Evolutionary conservation across 495 filamentous ascomycete species (phyloP).

Genomic region (Niebla homalea): DNA sequence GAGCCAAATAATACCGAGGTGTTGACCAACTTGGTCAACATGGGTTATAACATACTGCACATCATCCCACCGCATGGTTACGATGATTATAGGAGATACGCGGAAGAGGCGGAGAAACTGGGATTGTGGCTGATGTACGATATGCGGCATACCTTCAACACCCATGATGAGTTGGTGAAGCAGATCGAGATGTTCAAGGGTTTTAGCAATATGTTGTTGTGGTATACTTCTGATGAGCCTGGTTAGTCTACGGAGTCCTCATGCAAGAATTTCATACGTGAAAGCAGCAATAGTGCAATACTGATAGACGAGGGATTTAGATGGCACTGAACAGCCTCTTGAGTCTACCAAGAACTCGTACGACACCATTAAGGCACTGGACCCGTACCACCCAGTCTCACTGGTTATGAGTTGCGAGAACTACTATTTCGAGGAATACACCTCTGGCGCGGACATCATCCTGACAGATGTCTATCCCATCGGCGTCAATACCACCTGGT

Average conservation of each 20-base stretch:
- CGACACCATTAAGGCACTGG: conserved; percentile 37
- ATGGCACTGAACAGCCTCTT: conserved; percentile 49
- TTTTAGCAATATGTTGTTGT: conserved; percentile 44
- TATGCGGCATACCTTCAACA: conserved; percentile 47
- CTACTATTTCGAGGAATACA: conserved; percentile 53
- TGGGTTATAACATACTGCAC: conserved; percentile 43
- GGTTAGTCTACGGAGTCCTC: conserved; percentile 33
- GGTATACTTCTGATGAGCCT: conserved; percentile 58
- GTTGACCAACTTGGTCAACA: conserved; percentile 29
- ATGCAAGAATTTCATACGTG: conserved; percentile 43
- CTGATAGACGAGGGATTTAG: conserved; percentile 16
- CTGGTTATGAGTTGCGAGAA: conserved; percentile 58
- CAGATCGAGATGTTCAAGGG: conserved; percentile 39
- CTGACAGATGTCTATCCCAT: conserved; percentile 57
- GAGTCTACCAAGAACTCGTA: conserved; percentile 28
- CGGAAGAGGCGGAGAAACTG: conserved; percentile 40
- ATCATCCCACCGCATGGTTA: conserved; percentile 30
- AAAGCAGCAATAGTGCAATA: conserved; percentile 25
- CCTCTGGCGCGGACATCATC: conserved; percentile 48
- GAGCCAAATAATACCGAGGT: conserved; percentile 33
- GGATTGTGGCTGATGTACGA: conserved; percentile 54
- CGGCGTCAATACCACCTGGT: conserved; percentile 38
- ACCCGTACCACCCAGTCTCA: conserved; percentile 58
- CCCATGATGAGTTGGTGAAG: conserved; percentile 35
- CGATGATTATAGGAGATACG: conserved; percentile 31